A percentile compares a stretch with the other conserved stretches of the same genome.
Conservation (phyloP, 805 yeast species). For the Nakazawaea ishiwadae region DNA sequence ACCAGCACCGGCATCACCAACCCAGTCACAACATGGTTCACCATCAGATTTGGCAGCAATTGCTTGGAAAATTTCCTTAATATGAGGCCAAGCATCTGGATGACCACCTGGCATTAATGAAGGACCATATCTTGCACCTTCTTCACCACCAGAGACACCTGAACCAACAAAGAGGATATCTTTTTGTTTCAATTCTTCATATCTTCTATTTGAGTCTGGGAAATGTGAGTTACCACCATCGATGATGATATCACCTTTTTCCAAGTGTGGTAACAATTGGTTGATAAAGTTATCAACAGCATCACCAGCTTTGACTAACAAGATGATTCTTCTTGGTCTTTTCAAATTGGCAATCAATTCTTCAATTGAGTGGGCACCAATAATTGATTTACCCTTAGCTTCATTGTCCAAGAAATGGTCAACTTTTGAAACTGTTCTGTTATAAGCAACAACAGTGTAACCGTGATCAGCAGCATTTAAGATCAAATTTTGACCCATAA, state of each 20-base stretch:
- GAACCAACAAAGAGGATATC: conserved; percentile 95
- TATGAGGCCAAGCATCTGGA: conserved; percentile 97
- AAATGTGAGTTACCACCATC: conserved; percentile 99
- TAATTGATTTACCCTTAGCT: conserved; percentile 95
- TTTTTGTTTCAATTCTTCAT: conserved; percentile 77
- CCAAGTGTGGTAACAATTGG: conserved; percentile 86
- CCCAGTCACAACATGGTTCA: conserved; percentile 99
- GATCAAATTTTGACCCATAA: conserved; percentile 98
- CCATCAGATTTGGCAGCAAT: conserved; percentile 96
- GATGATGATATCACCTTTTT: conserved; percentile 95
- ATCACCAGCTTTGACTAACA: conserved; percentile 93
- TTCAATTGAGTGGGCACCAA: conserved; percentile 90
- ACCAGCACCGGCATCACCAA: conserved; percentile 98
- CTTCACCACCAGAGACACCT: conserved; percentile 99
- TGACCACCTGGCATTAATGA: conserved; percentile 99
- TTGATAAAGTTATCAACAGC: conserved; percentile 92
- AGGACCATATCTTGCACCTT: conserved; percentile 99
- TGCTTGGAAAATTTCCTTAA: conserved; percentile 93
- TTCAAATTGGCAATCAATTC: conserved; percentile 86
- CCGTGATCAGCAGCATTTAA: conserved; percentile 99
- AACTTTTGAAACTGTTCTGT: conserved; percentile 95
- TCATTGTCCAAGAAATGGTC: conserved; percentile 90
- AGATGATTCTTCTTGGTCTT: conserved; percentile 94
- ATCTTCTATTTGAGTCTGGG: conserved; percentile 98
- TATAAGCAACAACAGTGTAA: conserved; percentile 95